Percentiles rank a stretch among this genome's conserved stretches.
Evolutionary conservation across 345 rosid species (phyloP).

Genomic region (Draba incana): DNA sequence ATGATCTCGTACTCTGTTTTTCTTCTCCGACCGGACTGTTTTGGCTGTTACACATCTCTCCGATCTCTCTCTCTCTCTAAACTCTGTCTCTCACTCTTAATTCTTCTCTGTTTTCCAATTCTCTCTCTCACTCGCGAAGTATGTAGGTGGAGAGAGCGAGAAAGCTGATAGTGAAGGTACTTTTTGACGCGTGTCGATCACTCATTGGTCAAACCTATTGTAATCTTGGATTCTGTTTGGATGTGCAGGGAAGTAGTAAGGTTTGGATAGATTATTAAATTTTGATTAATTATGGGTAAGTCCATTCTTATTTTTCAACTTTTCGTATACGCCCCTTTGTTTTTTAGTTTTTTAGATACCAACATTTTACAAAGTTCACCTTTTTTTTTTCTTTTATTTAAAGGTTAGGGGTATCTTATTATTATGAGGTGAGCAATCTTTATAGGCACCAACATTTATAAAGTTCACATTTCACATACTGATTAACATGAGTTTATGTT

Average conservation of each 20-base stretch:
- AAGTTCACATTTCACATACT: conserved; percentile 1
- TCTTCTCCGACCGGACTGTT: conserved; percentile 30
- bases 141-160: conserved; percentile 27
- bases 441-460: background rate
- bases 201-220: conserved; percentile 1
- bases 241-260: conserved; percentile 34
- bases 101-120: conserved; percentile 10
- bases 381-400: background rate
- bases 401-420: background rate
- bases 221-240: conserved; percentile 49
- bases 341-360: conserved; percentile 13
- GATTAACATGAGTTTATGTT: conserved; percentile 4
- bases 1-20: conserved; percentile 29
- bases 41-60: conserved; percentile 44
- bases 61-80: conserved; percentile 29
- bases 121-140: conserved; percentile 30
- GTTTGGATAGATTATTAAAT: conserved; percentile 25
- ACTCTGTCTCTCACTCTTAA: conserved; percentile 12
- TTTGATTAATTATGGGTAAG: conserved; percentile 17
- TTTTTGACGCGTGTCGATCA: conserved; percentile 30
- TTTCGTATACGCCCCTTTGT: background rate
- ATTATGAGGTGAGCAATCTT: background rate
- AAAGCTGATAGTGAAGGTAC: conserved; percentile 34
- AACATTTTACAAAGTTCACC: conserved; percentile 5
- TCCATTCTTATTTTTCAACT: conserved; percentile 11